Evolutionary conservation across 2,329 filamentous ascomycete genomes (phyloP), one percentile per base, ranked within the genome.

Genomic region (Mycosphaerella arachidis): DNA sequence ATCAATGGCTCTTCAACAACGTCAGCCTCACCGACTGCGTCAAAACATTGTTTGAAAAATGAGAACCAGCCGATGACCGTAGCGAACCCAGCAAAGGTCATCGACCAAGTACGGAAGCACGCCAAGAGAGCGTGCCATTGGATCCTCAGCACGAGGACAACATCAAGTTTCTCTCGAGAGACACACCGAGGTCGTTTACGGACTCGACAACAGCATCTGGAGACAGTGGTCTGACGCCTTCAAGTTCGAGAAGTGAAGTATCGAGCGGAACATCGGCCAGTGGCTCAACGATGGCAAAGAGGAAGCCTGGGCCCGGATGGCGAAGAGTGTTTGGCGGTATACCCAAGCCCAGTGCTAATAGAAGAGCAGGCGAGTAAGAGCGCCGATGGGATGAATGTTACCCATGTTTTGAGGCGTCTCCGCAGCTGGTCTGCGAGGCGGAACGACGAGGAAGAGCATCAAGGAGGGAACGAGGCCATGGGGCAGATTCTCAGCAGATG

Each of bases 1-100:
- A 82, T 57, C 77, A 81, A 56, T 82, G 80, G 80, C 71, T 82
- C 5, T 82, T 82, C 59, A 75, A 75, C 20, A 77, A 78, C 1
- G 78, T 81, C 66, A 79, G 77, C 64, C 68, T 82, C 4, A 74
- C 74, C 4, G 76, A 79, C 35, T 77, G 78, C 6, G 75, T 79
- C 27, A 72, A 69, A 55, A 62, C 63, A 20, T 45, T 71, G 16
- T 66, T 71, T 53, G 64, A 66, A 52, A 63, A 61, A 56, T 64
- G 59, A 65, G 46, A 48, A 29, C 31, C 37, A 54, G 40, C 40
- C 53, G 60, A 56, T 56, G 56, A 58, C 29, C 56, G 33, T 33
- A 20, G 30, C 50, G 29, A 58, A 51, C 48, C 18, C 43, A 20
- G 30, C 50, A 40, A 58, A 51, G 46, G 46, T 57, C 55, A 57